Percentiles rank a stretch among this genome's conserved stretches.
phyloP scores from a whole-genome alignment of 768 basidiomycete species.

The Paxillus ammoniavirescens region DNA sequence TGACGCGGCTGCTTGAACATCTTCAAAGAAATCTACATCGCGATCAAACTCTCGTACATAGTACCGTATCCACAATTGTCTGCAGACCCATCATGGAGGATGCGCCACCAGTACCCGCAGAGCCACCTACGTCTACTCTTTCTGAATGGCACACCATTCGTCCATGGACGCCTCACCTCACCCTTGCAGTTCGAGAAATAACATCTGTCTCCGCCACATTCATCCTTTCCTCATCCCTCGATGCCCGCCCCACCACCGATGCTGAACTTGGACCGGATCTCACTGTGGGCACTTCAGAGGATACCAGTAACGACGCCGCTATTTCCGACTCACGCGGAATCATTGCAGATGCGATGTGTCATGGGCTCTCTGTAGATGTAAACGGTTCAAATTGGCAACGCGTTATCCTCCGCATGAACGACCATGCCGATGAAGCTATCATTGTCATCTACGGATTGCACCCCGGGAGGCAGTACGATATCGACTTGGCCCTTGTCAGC shows the following conservation, averaged over 20 bases:
- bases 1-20: too few species aligned
- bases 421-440: constrained; percentile 81
- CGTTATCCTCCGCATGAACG: constrained; percentile 77
- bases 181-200: constrained; percentile 72
- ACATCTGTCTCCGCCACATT: constrained; percentile 80
- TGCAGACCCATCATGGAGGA: constrained; percentile 19
- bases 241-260: constrained; percentile 20
- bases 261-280: constrained; percentile 29
- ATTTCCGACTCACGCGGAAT: constrained; percentile 38
- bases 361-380: constrained; percentile 76
- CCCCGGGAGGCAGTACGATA: constrained; percentile 88
- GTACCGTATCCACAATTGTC: not conserved
- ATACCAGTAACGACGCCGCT: constrained; percentile 32
- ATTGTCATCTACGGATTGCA: constrained; percentile 89
- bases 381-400: constrained; percentile 78
- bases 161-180: constrained; percentile 73
- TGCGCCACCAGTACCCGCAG: not conserved
- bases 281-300: constrained; percentile 34
- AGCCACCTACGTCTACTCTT: constrained; percentile 18
- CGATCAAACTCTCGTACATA: not conserved
- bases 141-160: constrained; percentile 68
- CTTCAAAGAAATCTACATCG: not conserved
- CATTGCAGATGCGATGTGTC: constrained; percentile 65
- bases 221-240: constrained; percentile 57
- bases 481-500: constrained; percentile 75